phyloP scores from a whole-genome alignment of 2,329 filamentous ascomycete genomes.

The Diplocarpon rosae region DNA sequence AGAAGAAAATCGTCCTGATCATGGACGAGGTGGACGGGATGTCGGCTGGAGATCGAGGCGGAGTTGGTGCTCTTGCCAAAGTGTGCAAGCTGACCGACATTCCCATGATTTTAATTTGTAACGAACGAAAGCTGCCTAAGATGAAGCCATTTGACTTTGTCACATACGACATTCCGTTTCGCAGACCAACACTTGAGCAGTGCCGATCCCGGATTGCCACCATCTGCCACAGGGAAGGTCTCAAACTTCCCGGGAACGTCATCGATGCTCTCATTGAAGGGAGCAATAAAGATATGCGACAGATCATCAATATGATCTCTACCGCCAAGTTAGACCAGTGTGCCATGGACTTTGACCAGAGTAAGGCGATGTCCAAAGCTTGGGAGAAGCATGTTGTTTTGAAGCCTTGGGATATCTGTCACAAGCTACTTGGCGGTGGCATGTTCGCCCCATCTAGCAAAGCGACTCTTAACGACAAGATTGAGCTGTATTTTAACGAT shows the following conservation, averaged over 20 bases:
- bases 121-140: conserved; percentile 83
- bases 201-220: conserved; percentile 89
- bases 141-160: conserved; percentile 96
- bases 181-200: conserved; percentile 80
- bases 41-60: conserved; percentile 92
- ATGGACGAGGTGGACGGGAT: conserved; percentile 99
- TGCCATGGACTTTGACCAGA: conserved; percentile 71
- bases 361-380: conserved; percentile 89
- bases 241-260: conserved; percentile 74
- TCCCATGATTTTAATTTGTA: conserved; percentile 95
- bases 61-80: conserved; percentile 86
- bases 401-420: conserved; percentile 96
- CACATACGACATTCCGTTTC: conserved; percentile 76
- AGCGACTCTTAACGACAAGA: conserved; percentile 88
- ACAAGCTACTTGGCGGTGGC: conserved; percentile 80
- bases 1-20: conserved; percentile 90
- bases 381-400: conserved; percentile 97
- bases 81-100: conserved; percentile 93
- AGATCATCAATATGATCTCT: conserved; percentile 97
- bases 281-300: conserved; percentile 88
- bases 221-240: conserved; percentile 81
- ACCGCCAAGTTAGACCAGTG: conserved; percentile 81
- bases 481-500: conserved; percentile 98
- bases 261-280: conserved; percentile 93
- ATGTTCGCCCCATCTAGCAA: conserved; percentile 79